Base-by-base conservation (phyloP, 2,329 filamentous ascomycete species). In the Macrophomina pseudophaseolina region DNA sequence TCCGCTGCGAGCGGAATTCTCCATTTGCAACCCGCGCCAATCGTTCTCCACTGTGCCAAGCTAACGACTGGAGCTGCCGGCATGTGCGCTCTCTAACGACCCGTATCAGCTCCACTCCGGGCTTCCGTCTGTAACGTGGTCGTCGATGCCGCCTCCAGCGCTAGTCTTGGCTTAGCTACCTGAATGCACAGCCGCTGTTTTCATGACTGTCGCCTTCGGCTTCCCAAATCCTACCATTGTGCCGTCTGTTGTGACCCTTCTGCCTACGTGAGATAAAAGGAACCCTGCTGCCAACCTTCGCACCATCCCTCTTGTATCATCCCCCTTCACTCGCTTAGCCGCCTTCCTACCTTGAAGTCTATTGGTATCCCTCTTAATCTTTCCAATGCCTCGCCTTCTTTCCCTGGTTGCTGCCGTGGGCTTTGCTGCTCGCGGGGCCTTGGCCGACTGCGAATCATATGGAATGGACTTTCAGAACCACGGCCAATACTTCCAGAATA, bases 401-500 rank as follows among this genome's bases (percentile, higher is more conserved):
- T 67, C 42, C 9, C 53, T 70, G 23, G 42, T 30, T 56, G 68
- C 28, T 16, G 71, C 12, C 66, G 66, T 60, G 67, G 70, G 32
- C 48, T 70, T n/a, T 66, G 35, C 56, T 71, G 35, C 54, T 67
- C 38, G 66, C 58, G 53, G 60, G 4, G 67, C 66, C 3, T 16
- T 71, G 18, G 69, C 69, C 9, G 52, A 59, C 42, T 73, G 71
- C 64, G 16, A 53, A 9, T 72, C 74, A 16, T 76, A 67, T 66
- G 74, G 74, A 63, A 73, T 75, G 66, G 79, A 81, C 68, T 81
- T 80, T 65, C 74, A 79, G 65, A 70, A 74, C 62, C 73, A 73
- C n/a, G 77, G 76, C 8, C 70, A 68, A 11, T 81, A 80, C 70
- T 81, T 80, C 68, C 79, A 81, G 68, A 80, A 81, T 68, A 72